Conservation (phyloP, 768 basidiomycete genomes). For the Russula foetens region DNA sequence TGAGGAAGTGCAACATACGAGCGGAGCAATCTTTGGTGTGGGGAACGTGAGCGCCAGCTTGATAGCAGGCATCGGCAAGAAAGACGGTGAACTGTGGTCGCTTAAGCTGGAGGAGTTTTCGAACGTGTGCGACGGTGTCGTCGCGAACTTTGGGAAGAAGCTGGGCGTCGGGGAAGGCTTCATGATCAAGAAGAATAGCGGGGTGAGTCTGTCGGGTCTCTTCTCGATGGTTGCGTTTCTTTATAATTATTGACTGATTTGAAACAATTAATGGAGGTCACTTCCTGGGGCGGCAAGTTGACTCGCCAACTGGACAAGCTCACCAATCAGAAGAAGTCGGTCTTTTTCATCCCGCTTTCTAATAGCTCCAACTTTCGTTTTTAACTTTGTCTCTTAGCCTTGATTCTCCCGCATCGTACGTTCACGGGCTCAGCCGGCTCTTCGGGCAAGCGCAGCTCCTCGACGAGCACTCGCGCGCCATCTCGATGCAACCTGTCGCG, state of each 20-base stretch:
- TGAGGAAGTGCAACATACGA: slow-evolving; percentile 66
- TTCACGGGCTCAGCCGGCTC: slow-evolving; percentile 63
- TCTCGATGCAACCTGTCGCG: slow-evolving; percentile 54
- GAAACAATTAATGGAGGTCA: slow-evolving; percentile 31
- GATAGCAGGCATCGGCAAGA: slow-evolving; percentile 65
- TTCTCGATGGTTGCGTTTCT: not conserved
- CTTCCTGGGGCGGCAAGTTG: slow-evolving; percentile 65
- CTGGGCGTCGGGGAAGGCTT: slow-evolving; percentile 85
- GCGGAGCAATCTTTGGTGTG: slow-evolving; percentile 68
- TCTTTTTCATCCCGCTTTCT: slow-evolving; percentile 21
- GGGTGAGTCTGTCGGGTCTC: slow-evolving; percentile 30
- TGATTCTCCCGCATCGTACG: slow-evolving; percentile 82
- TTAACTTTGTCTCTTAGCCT: slow-evolving; percentile 39
- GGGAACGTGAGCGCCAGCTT: slow-evolving; percentile 71
- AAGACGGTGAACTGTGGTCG: slow-evolving; percentile 75
- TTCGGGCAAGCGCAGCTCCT: slow-evolving; percentile 72
- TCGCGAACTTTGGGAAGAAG: slow-evolving; percentile 79
- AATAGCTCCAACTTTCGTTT: not conserved
- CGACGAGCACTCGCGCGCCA: slow-evolving; percentile 78
- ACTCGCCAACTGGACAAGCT: slow-evolving; percentile 74
- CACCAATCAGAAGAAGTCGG: slow-evolving; percentile 82
- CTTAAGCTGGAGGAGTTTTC: slow-evolving; percentile 75
- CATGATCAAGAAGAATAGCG: slow-evolving; percentile 66
- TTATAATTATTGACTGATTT: not conserved
- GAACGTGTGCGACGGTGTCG: slow-evolving; percentile 68